phyloP scores from a whole-genome alignment of 345 rosid genomes.

The Hypericum androsaemum region DNA sequence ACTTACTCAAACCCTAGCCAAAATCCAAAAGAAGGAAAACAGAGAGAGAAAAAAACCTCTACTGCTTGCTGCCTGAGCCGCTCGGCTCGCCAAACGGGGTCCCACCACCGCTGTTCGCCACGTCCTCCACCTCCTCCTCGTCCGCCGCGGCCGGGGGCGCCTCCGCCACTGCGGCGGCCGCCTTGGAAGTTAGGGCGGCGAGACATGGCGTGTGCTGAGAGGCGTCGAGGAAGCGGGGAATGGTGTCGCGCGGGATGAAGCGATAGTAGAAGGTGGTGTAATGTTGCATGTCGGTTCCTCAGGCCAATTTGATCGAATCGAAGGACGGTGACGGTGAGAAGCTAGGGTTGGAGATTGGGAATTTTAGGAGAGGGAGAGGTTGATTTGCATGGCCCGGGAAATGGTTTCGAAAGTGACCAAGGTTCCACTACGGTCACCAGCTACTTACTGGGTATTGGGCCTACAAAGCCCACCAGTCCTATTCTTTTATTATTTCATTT shows the following conservation, averaged over 20 bases:
- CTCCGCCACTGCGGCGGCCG: slow-evolving; percentile 36
- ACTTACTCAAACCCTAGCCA: neutral
- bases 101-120: slow-evolving; percentile 99
- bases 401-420: too few relatives aligned
- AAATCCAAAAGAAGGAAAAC: neutral
- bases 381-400: too few relatives aligned
- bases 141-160: slow-evolving; percentile 6
- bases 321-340: too few relatives aligned
- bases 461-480: too few relatives aligned
- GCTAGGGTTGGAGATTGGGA: too few relatives aligned
- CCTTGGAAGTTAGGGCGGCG: slow-evolving; percentile 52
- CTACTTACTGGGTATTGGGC: too few relatives aligned
- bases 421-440: too few relatives aligned
- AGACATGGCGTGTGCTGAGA: slow-evolving; percentile 35
- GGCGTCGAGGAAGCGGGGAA: slow-evolving; percentile 59
- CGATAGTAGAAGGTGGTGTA: too few relatives aligned
- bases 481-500: too few relatives aligned
- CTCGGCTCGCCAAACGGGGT: slow-evolving; percentile 97
- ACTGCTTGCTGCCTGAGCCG: slow-evolving; percentile 64
- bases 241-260: slow-evolving; percentile 48
- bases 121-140: slow-evolving; percentile 38
- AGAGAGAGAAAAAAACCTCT: slow-evolving; percentile 32
- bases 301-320: too few relatives aligned
- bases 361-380: too few relatives aligned
- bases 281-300: too few relatives aligned